phyloP scores from a whole-genome alignment of 2,329 filamentous ascomycete genomes.

The Sporothrix brunneoviolacea region DNA sequence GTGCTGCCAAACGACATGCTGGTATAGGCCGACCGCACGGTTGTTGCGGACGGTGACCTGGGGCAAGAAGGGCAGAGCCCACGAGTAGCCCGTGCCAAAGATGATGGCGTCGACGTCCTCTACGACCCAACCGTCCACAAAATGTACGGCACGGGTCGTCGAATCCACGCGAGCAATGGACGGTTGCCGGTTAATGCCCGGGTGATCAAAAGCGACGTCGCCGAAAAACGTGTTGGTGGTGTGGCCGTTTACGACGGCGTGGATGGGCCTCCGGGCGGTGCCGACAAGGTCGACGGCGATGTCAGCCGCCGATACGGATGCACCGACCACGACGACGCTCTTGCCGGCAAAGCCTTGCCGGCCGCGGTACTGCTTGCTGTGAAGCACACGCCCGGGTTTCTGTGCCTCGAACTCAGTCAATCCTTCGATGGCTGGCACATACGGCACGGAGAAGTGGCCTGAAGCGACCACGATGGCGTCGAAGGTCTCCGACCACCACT shows the following conservation, averaged over 20 bases:
- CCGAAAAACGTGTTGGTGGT: constrained; percentile 25
- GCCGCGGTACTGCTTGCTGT: constrained; percentile 47
- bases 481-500: constrained; percentile 56
- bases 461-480: constrained; percentile 61
- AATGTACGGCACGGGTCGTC: constrained; percentile 45
- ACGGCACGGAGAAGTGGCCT: constrained; percentile 61
- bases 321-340: constrained; percentile 58
- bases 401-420: constrained; percentile 40
- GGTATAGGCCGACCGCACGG: constrained; percentile 48
- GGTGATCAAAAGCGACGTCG: constrained; percentile 35
- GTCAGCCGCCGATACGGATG: constrained; percentile 55
- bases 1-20: constrained; percentile 48
- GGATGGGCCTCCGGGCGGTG: constrained; percentile 19
- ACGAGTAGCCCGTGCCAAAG: constrained; percentile 61
- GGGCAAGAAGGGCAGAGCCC: constrained; percentile 56
- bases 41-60: constrained; percentile 46
- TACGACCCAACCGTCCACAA: constrained; percentile 48
- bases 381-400: constrained; percentile 43
- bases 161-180: constrained; percentile 17
- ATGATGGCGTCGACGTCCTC: constrained; percentile 54
- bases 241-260: constrained; percentile 23
- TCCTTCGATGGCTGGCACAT: constrained; percentile 39
- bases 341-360: constrained; percentile 41
- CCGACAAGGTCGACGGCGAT: constrained; percentile 38
- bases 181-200: constrained; percentile 17